Evolutionary conservation across 164 flowering plant genomes (phyloP).

Genomic region (Cinnamomum micranthum): DNA sequence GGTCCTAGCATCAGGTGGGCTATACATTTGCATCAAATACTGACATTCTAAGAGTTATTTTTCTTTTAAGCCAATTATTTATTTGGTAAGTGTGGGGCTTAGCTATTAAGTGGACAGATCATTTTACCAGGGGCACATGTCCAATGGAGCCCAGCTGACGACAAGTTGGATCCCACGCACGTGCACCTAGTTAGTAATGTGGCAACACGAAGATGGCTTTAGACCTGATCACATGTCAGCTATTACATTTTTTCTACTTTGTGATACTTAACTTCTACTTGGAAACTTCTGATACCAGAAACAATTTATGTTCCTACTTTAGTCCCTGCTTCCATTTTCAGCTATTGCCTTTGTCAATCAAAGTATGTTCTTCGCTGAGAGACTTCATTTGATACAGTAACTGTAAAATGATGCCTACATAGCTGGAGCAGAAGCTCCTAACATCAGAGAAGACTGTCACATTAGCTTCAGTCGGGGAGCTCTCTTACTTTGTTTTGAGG

Average conservation of each 20-base stretch:
- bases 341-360: not conserved
- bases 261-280: not conserved
- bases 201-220: not conserved
- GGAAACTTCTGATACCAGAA: not conserved
- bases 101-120: not conserved
- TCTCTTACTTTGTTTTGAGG: not conserved
- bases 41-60: not conserved
- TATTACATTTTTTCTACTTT: not conserved
- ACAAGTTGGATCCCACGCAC: not conserved
- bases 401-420: not conserved
- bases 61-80: not conserved
- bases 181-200: not conserved
- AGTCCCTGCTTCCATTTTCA: not conserved
- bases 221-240: not conserved
- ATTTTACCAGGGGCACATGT: not conserved
- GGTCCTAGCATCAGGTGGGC: not conserved
- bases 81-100: not conserved
- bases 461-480: not conserved
- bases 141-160: not conserved
- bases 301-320: no score
- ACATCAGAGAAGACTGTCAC: not conserved
- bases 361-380: not conserved
- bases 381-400: conserved; percentile 6
- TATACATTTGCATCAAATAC: not conserved
- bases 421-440: not conserved